These are phyloP conservation scores for Amphichorda felina DNA, from an alignment of 2,329 filamentous ascomycete genomes.

Conservation along the genomic window DNA sequence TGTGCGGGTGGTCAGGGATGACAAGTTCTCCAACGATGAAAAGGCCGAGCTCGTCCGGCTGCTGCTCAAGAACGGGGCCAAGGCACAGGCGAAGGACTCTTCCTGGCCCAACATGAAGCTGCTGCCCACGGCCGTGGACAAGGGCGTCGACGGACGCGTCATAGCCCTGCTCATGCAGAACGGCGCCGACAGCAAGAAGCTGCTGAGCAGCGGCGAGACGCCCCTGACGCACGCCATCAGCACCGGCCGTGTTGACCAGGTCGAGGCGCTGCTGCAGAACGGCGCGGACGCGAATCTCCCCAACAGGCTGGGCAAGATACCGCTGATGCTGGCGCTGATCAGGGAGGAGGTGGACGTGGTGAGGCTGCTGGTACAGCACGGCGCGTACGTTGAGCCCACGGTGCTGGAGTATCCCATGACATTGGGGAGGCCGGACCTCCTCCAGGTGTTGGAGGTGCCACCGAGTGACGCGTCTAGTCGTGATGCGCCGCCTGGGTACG, in stretches of 20 bases:
- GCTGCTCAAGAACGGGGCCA: constrained; percentile 21
- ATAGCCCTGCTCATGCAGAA: constrained; percentile 14
- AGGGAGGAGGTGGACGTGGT: constrained; percentile 15
- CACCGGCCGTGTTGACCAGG: constrained; percentile 10
- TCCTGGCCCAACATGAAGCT: constrained; percentile 6
- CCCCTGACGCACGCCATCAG: constrained; percentile 18
- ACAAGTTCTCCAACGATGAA: constrained; percentile 10
- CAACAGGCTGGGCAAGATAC: constrained; percentile 17
- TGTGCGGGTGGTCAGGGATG: constrained; percentile 15
- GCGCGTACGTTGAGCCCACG: constrained; percentile 12
- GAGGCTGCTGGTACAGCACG: constrained; percentile 13
- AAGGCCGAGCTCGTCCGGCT: constrained; percentile 13
- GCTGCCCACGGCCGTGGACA: constrained; percentile 2
- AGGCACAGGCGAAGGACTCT: constrained; percentile 13
- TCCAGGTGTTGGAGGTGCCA: constrained; percentile 10
- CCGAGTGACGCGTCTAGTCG: neutral
- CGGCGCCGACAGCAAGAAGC: constrained; percentile 11
- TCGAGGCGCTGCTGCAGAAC: constrained; percentile 13
- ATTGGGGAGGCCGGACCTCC: constrained; percentile 12
- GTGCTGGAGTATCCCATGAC: constrained; percentile 12
- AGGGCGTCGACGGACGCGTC: constrained; percentile 6
- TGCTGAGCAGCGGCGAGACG: constrained; percentile 14
- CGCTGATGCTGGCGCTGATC: constrained; percentile 18
- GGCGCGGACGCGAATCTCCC: constrained; percentile 19
- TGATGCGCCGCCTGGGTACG: neutral